Evolutionary conservation across 176 grass and related monocot species (phyloP), one percentile per base, ranked within the genome.

Genomic region (Alopecurus myosuroides): DNA sequence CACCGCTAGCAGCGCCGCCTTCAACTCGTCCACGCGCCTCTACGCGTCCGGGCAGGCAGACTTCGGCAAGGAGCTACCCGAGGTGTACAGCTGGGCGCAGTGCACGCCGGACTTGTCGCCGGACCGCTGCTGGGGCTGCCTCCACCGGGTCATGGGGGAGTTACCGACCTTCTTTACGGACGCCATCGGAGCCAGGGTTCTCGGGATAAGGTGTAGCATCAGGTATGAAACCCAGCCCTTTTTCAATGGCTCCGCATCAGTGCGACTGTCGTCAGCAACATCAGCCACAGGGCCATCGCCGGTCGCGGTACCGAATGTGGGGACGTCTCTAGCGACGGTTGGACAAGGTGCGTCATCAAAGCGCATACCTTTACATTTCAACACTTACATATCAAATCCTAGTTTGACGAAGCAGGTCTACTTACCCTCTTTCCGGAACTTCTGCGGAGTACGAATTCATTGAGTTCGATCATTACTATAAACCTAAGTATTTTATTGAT

Each of bases 141-240:
- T n/a, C n/a, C 35, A 62, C 22, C 1, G 12, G 15, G 0, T 64
- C 61, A 64, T 64, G 61, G 19, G 5, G 29, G 5, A 34, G 61
- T 33, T 64, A 9, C 61, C 61, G 15, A 7, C 61, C 1, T 64
- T 8, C 14, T 64, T 64, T 29, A 64, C 61, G 0, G 61, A 64
- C 6, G 61, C 5, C 61, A 18, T 76, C 77, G 88, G 84, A 1
- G 88, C 77, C 0, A 45, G 80, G 71, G 18, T 49, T 25, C 51
- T 96, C 2, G 60, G 66, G 3, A 17, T 86, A 22, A 48, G 81
- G 45, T 96, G 94, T 77, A 83, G 15, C 69, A n/a, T n/a, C n/a
- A n/a, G n/a, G n/a, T n/a, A n/a, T n/a, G n/a, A n/a, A n/a, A n/a
- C n/a, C n/a, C n/a, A 3, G 31, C 37, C 50, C 2, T 95, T 95